These are phyloP conservation scores for Ceratocystis colombiana DNA, from an alignment of 2,329 filamentous ascomycete genomes.

Conservation along the genomic window DNA sequence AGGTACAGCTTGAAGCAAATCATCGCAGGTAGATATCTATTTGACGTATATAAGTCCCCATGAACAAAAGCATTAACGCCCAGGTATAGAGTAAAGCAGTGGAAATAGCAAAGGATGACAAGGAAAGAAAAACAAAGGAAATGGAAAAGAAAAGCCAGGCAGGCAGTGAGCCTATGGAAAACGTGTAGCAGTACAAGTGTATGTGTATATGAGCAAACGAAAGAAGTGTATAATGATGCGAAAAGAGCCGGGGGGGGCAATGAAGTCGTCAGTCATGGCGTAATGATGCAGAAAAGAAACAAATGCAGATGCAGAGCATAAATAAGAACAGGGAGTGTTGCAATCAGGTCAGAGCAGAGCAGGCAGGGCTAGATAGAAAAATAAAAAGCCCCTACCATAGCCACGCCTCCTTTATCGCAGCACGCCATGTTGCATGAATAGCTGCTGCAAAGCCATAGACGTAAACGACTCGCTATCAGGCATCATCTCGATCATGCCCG, in stretches of 20 bases:
- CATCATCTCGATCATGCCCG: slow-evolving; percentile 77
- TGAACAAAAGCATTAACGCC: slow-evolving; percentile 9
- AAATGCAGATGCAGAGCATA: background rate
- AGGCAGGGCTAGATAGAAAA: background rate
- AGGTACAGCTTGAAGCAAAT: too few relatives aligned
- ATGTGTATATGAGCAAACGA: slow-evolving; percentile 7
- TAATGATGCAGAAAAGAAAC: slow-evolving; percentile 6
- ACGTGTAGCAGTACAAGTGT: background rate
- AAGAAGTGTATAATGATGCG: slow-evolving; percentile 16
- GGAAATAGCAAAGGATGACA: slow-evolving; percentile 3
- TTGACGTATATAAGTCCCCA: slow-evolving; percentile 2
- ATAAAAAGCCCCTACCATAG: background rate
- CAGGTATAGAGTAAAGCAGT: background rate
- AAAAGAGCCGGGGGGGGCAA: background rate
- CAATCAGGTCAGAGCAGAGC: background rate
- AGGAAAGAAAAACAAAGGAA: background rate
- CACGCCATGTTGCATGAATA: slow-evolving; percentile 46
- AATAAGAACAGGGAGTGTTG: background rate
- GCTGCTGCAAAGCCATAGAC: slow-evolving; percentile 42
- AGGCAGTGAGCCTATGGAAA: slow-evolving; percentile 14
- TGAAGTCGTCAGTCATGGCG: background rate
- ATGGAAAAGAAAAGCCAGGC: slow-evolving; percentile 2
- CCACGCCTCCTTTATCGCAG: slow-evolving; percentile 29
- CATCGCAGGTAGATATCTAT: background rate
- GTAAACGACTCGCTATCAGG: slow-evolving; percentile 56